These are phyloP conservation scores for Curvularia sp. DNA, from an alignment of 2,329 filamentous ascomycete species.

Conservation along the genomic window DNA sequence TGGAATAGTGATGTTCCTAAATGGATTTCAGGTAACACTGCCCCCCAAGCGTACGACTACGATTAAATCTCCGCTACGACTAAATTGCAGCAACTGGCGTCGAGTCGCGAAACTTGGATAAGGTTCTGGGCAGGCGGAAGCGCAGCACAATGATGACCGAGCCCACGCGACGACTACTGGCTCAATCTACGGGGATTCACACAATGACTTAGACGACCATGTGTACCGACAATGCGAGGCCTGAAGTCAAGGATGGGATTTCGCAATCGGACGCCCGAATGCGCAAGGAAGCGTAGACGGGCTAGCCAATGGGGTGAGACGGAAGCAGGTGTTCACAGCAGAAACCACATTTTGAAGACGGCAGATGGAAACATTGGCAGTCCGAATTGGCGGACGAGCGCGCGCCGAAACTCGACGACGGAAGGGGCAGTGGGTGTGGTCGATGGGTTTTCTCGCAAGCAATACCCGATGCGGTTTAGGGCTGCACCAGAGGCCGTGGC, in stretches of 20 bases:
- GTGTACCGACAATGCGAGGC: constrained; percentile 10
- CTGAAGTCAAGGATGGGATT: constrained; percentile 19
- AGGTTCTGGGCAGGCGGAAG: constrained; percentile 15
- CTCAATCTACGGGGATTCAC: constrained; percentile 18
- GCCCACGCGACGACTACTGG: constrained; percentile 20
- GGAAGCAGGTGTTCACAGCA: constrained; percentile 16
- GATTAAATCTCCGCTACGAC: constrained; percentile 29
- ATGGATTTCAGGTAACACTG: constrained; percentile 29
- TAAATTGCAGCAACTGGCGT: constrained; percentile 16
- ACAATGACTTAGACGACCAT: constrained; percentile 1
- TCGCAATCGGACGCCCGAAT: constrained; percentile 23
- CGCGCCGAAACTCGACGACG: constrained; percentile 18
- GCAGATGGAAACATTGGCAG: constrained; percentile 14
- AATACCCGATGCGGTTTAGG: constrained; percentile 25
- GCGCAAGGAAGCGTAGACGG: constrained; percentile 8
- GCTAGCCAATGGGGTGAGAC: constrained; percentile 23
- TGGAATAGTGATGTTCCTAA: constrained; percentile 9
- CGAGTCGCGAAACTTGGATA: constrained; percentile 19
- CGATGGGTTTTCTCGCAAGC: constrained; percentile 33
- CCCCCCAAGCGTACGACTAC: constrained; percentile 37
- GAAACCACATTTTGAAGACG: constrained; percentile 21
- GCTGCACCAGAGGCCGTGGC: constrained; percentile 14
- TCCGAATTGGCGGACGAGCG: constrained; percentile 20
- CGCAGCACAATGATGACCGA: constrained; percentile 14
- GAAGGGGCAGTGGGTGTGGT: constrained; percentile 18